Evolutionary conservation across 2,329 filamentous ascomycete genomes (phyloP).

Genomic region (Claviceps africana): DNA sequence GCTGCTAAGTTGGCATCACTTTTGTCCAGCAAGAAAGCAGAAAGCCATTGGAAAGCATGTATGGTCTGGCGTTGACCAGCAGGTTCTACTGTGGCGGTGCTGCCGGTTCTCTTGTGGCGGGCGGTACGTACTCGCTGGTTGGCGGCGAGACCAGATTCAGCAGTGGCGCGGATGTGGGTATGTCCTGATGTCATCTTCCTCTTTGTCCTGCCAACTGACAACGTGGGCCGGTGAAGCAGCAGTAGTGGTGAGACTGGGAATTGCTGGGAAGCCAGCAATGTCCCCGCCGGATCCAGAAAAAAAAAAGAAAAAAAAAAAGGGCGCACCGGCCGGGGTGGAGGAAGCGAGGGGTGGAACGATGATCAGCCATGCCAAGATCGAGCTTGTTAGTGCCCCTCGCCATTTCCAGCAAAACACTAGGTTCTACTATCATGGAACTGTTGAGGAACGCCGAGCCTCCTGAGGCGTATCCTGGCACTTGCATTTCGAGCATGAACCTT

Average conservation of each 20-base stretch:
- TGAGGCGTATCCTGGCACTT: neutral
- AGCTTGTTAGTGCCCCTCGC: neutral
- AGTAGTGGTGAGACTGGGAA: neutral
- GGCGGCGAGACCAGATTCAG: constrained; percentile 2
- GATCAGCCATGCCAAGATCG: too few species aligned
- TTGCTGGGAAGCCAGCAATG: neutral
- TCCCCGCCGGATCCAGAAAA: constrained; percentile 10
- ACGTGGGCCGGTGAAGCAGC: neutral
- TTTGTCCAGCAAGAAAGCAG: neutral
- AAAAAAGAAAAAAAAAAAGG: constrained; percentile 13
- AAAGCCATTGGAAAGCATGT: neutral
- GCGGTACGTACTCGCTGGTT: neutral
- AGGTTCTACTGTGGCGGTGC: constrained; percentile 2
- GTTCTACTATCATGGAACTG: neutral
- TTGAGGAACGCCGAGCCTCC: neutral
- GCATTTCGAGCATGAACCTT: neutral
- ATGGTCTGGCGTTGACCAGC: neutral
- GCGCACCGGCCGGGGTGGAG: constrained; percentile 9
- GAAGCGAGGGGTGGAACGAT: neutral
- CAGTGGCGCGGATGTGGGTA: neutral
- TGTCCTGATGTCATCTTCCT: neutral
- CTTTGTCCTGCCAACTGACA: constrained; percentile 1
- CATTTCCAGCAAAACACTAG: neutral
- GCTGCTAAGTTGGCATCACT: neutral
- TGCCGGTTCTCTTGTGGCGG: constrained; percentile 2